phyloP scores from a whole-genome alignment of 192 early-diverging fungal genomes.

The Coemansia furcata region DNA sequence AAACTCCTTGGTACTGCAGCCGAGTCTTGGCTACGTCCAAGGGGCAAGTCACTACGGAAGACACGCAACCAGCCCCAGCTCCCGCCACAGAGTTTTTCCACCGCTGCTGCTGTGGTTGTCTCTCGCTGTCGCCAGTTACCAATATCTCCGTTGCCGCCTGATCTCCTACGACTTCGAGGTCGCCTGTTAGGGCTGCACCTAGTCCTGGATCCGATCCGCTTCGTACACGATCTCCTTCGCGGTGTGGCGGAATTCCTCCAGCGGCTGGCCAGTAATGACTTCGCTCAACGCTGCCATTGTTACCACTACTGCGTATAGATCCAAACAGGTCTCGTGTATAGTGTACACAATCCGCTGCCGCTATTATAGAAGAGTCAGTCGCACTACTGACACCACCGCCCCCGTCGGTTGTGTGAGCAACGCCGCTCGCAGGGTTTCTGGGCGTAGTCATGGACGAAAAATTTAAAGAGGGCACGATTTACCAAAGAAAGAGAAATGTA shows the following conservation, averaged over 20 bases:
- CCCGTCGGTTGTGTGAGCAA: background rate
- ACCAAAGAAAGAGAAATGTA: background rate
- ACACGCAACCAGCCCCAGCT: constrained; percentile 76
- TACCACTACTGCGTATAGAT: constrained; percentile 1
- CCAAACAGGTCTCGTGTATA: constrained; percentile 6
- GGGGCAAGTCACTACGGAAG: constrained; percentile 83
- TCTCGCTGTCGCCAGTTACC: background rate
- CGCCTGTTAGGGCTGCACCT: constrained; percentile 19
- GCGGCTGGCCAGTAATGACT: constrained; percentile 39
- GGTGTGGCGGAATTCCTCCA: constrained; percentile 37
- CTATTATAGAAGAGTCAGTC: background rate
- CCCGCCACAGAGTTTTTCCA: constrained; percentile 79
- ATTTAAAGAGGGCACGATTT: background rate
- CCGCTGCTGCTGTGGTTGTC: constrained; percentile 11
- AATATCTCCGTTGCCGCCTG: background rate
- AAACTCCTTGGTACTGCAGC: constrained; percentile 78
- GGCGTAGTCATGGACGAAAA: background rate
- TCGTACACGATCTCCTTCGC: constrained; percentile 16
- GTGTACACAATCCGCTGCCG: constrained; percentile 3
- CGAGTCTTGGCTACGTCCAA: constrained; percentile 94
- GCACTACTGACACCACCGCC: background rate
- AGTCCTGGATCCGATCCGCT: constrained; percentile 1
- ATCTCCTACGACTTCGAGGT: constrained; percentile 24
- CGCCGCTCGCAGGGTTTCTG: background rate
- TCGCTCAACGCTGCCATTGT: constrained; percentile 15